phyloP scores from a whole-genome alignment of 2,329 filamentous ascomycete genomes.

The Cladosporium velox region DNA sequence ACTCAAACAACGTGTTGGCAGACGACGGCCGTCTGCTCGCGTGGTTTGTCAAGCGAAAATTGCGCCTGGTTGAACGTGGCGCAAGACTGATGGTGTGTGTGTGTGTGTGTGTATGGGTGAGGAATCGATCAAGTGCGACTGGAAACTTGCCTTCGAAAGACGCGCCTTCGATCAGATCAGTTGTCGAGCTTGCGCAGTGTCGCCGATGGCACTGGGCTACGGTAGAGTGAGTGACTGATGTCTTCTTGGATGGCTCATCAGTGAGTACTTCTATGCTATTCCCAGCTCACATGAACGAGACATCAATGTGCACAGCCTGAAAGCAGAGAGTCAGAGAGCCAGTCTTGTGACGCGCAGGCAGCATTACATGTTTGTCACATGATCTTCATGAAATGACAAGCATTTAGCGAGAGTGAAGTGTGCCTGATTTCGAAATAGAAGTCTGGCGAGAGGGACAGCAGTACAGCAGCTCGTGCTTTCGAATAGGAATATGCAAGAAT shows the following conservation, averaged over 20 bases:
- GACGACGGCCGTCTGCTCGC: background rate
- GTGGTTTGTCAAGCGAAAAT: background rate
- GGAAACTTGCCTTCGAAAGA: background rate
- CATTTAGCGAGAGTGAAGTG: no score
- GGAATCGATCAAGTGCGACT: background rate
- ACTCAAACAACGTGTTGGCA: background rate
- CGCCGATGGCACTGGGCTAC: background rate
- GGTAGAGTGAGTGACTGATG: background rate
- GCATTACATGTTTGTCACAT: background rate
- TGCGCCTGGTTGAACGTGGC: constrained; percentile 12
- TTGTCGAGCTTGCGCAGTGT: background rate
- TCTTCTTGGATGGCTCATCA: background rate
- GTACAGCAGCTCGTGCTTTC: no score
- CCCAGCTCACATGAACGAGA: background rate
- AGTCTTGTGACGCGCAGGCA: background rate
- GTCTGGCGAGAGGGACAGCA: no score
- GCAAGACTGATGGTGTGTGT: background rate
- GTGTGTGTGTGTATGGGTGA: background rate
- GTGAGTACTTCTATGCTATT: background rate
- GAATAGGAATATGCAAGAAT: no score
- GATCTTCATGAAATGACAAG: no score
- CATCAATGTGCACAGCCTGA: background rate
- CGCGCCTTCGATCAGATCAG: background rate
- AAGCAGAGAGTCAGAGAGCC: background rate
- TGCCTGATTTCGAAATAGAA: no score